Percentiles rank a stretch among this genome's conserved stretches.
These are phyloP conservation scores for Suillus tomentosus DNA, from an alignment of 768 basidiomycete species.

Conservation along the genomic window DNA sequence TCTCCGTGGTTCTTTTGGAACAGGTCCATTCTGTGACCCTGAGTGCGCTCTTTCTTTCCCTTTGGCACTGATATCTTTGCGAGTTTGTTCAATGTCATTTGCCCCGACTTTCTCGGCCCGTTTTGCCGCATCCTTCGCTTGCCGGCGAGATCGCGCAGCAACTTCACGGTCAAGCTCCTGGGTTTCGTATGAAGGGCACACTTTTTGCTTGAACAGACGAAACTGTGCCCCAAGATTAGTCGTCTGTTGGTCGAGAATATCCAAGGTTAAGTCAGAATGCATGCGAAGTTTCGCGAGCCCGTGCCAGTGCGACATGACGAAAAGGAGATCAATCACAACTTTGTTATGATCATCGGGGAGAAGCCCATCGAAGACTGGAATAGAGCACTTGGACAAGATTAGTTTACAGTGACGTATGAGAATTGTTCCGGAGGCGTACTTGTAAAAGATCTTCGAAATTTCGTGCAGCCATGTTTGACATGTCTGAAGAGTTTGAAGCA, in stretches of 20 bases:
- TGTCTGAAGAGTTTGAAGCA: background rate
- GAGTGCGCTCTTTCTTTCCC: no score
- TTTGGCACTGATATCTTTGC: no score
- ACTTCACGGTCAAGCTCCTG: conserved; percentile 13
- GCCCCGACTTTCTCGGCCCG: no score
- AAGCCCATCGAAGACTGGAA: conserved; percentile 36
- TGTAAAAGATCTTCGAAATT: background rate
- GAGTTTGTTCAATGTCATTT: no score
- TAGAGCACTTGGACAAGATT: conserved; percentile 24
- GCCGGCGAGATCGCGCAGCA: no score
- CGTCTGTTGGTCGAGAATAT: conserved; percentile 17
- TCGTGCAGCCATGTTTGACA: background rate
- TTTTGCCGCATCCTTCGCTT: no score
- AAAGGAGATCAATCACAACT: conserved; percentile 23
- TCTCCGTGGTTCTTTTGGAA: no score
- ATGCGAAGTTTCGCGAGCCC: conserved; percentile 30
- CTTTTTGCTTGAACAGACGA: conserved; percentile 24
- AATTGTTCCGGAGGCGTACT: conserved; percentile 17
- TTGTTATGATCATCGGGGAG: conserved; percentile 17
- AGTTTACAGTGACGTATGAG: conserved; percentile 26
- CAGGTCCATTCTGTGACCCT: no score
- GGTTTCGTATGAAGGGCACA: conserved; percentile 25
- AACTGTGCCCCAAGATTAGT: conserved; percentile 22
- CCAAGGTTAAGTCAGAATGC: conserved; percentile 28
- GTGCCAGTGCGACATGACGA: conserved; percentile 31